Evolutionary conservation across 1,284 basidiomycete genomes (phyloP).

Genomic region (Cryptococcus sp.): DNA sequence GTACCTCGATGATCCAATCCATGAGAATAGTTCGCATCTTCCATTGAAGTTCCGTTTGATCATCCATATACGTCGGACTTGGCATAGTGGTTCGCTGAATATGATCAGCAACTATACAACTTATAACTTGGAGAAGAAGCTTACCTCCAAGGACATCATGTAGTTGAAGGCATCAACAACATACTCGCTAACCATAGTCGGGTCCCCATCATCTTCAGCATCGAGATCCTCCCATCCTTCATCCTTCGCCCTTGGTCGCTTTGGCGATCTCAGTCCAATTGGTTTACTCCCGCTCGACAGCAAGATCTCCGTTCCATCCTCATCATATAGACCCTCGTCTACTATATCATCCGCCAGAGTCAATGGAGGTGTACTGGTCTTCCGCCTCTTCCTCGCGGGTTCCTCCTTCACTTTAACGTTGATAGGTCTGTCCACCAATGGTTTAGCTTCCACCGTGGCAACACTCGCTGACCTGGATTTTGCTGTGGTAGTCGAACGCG

Average conservation of each 20-base stretch:
- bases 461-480: conserved; percentile 1
- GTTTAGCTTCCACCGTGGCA: conserved; percentile 8
- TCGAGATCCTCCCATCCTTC: conserved; percentile 78
- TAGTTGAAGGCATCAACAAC: conserved; percentile 92
- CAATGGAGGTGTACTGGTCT: conserved; percentile 31
- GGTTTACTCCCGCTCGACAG: conserved; percentile 25
- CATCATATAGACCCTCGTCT: conserved; percentile 33
- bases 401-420: conserved; percentile 14
- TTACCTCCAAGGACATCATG: conserved; percentile 65
- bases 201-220: conserved; percentile 88
- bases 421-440: conserved; percentile 16
- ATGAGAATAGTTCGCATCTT: conserved; percentile 89
- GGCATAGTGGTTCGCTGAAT: conserved; percentile 72
- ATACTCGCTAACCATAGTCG: conserved; percentile 95
- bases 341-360: conserved; percentile 15
- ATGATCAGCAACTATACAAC: conserved; percentile 7
- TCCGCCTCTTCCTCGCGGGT: conserved; percentile 34
- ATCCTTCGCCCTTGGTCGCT: conserved; percentile 48
- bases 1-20: conserved; percentile 97
- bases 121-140: conserved; percentile 13
- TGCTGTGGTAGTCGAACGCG: conserved; percentile 20
- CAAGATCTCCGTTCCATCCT: conserved; percentile 36
- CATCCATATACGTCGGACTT: conserved; percentile 83
- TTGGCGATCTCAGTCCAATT: conserved; percentile 20
- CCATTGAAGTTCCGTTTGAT: conserved; percentile 86